Base-by-base conservation (phyloP, 257 asterid species). In the Nicotiana noctiflora region DNA sequence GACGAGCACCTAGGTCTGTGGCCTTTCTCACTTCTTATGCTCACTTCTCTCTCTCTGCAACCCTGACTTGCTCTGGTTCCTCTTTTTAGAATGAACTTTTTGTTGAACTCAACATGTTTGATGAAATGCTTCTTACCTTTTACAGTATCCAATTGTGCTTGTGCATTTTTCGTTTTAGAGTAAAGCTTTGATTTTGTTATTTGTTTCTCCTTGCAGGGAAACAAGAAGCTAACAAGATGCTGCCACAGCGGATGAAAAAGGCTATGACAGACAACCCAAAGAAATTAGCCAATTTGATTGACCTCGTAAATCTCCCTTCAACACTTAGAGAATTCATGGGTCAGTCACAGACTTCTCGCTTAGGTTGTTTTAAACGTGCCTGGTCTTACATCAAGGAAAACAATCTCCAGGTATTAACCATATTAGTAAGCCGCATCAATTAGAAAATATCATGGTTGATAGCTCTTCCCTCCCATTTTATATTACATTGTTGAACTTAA, bases 351-450 rank as follows among this genome's bases (percentile, higher is more conserved):
- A 90, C 95, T 86, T 92, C 98, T 15, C 99, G 94, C 29, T 82
- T 95, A 81, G 89, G 88, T 79, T 93, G 96, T 87, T 95, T 95
- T 81, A 89, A 65, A 89, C 89, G 86, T 27, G 97, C 92, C 51
- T 95, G 98, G 99, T 86, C 92, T 63, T 92, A 95, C 84, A 89
- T 95, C 88, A 95, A 88, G 92, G 92, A 90, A 37, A 90, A 93
- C 82, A 90, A 89, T 84, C 98, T 93, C 84, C 97, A 93, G 99
- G 99, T 93, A 72, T 8, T 40, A 40, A 40, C 2, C 77, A 70
- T 21, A 11, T 21, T 44, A 70, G 21, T 70, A 70, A 44, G 2
- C 37, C 2, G 23, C 59, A 13, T 21, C 8, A 6, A 44, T 70
- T 3, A 21, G 59, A 13, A 21, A 13, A 44, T 70, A 70, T 70